Percentiles rank a stretch among this genome's conserved stretches.
These are phyloP conservation scores for Pseudocercospora fijiensis DNA, from an alignment of 2,329 filamentous ascomycete species.

Conservation along the genomic window DNA sequence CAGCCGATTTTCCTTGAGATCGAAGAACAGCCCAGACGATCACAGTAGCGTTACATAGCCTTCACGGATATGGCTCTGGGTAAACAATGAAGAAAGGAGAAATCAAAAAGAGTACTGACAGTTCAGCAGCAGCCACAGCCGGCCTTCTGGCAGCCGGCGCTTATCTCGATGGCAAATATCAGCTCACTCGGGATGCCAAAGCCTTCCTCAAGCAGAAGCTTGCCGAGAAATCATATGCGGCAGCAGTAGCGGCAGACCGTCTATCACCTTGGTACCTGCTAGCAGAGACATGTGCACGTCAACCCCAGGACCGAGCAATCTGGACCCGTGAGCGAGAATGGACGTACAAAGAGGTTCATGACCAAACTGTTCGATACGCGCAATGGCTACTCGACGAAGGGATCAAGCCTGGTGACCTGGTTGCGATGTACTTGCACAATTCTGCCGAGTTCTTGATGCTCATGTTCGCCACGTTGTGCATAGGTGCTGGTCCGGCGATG, in stretches of 20 bases:
- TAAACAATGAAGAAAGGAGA: background rate
- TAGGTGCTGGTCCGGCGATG: constrained; percentile 37
- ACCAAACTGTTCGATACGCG: constrained; percentile 58
- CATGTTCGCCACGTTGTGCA: constrained; percentile 31
- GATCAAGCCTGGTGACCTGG: constrained; percentile 36
- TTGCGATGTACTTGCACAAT: constrained; percentile 36
- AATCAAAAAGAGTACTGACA: background rate
- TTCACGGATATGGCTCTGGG: background rate
- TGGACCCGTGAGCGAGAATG: constrained; percentile 62
- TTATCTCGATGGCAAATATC: constrained; percentile 68
- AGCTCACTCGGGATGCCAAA: constrained; percentile 60
- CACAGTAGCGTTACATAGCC: background rate
- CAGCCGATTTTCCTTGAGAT: background rate
- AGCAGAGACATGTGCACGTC: constrained; percentile 26
- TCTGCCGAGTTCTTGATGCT: constrained; percentile 34
- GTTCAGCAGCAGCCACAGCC: constrained; percentile 18
- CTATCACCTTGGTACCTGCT: constrained; percentile 25
- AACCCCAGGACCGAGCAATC: constrained; percentile 56
- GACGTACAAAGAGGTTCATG: constrained; percentile 58
- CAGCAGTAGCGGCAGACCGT: constrained; percentile 37
- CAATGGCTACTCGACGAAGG: constrained; percentile 56
- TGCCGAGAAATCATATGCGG: constrained; percentile 48
- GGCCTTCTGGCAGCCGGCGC: constrained; percentile 42
- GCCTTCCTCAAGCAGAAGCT: constrained; percentile 47
- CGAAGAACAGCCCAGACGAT: background rate